phyloP scores from a whole-genome alignment of 2,329 filamentous ascomycete species.

The Lithohypha guttulata region DNA sequence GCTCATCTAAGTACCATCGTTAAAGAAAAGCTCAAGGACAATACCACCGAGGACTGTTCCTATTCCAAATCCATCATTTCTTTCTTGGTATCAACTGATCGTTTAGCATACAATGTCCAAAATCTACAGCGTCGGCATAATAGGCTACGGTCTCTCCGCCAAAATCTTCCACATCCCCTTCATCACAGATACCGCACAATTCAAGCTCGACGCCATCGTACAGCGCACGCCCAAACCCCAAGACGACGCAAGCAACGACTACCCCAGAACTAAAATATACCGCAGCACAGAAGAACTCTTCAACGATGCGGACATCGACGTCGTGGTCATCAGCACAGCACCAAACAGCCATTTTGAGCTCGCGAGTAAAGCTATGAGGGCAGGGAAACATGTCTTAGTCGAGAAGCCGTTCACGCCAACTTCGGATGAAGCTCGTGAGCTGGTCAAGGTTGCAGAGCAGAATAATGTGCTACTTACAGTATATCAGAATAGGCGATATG shows the following conservation, averaged over 20 bases:
- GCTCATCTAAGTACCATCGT: too few relatives aligned
- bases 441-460: conserved; percentile 46
- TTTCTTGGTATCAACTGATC: too few relatives aligned
- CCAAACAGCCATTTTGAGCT: conserved; percentile 61
- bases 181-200: conserved; percentile 51
- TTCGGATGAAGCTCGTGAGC: conserved; percentile 53
- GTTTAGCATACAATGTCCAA: conserved; percentile 28
- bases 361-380: conserved; percentile 52
- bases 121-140: conserved; percentile 46
- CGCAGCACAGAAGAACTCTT: conserved; percentile 52
- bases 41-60: too few relatives aligned
- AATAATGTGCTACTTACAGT: conserved; percentile 49
- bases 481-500: conserved; percentile 70
- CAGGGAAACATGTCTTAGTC: conserved; percentile 45
- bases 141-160: conserved; percentile 55
- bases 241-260: conserved; percentile 58
- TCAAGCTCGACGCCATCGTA: conserved; percentile 63
- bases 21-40: too few relatives aligned
- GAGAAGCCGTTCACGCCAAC: conserved; percentile 78
- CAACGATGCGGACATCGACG: conserved; percentile 53
- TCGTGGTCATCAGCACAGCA: conserved; percentile 61
- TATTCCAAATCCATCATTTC: too few relatives aligned
- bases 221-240: conserved; percentile 57
- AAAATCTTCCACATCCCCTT: conserved; percentile 81
- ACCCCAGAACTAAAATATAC: conserved; percentile 55